Evolutionary conservation across 345 rosid genomes (phyloP), one percentile per base, ranked within the genome.

Genomic region (Eucalyptus coolabah): DNA sequence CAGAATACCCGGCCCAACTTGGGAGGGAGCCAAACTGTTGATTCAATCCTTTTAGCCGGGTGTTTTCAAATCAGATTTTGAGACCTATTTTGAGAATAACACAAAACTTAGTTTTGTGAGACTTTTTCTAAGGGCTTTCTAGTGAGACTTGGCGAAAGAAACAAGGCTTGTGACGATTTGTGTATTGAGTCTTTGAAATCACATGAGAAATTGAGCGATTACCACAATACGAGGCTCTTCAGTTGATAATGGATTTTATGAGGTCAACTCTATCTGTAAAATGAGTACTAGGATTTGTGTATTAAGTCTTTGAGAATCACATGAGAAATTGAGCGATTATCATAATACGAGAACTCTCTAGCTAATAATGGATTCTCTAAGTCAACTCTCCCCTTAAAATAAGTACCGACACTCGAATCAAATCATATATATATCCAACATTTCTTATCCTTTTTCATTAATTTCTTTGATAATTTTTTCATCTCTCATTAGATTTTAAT

Each of bases 381-480:
- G 67, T 30, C 15, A 2, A 60, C 67, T 60, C n/a, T 60, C 30
- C 7, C 67, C 16, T 5, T 28, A 30, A 13, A 26, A 12, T 26
- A 60, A 26, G 2, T 60, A 60, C 15, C 1, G 8, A 60, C 0
- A 0, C 32, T 50, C 1, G 6, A 50, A 50, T 60, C 4, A 2
- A 60, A 60, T n/a, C 32, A 60, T 14, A 1, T 60, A 26, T 26
- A 60, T 60, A 13, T 28, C 69, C 7, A 28, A 63, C 7, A 2
- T 30, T 63, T 13, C 13, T 63, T 63, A 28, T 63, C 54, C 8
- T 51, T 51, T 1, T 51, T 17, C 13, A 28, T 1, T 63, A 3
- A 11, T 63, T 63, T 63, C 34, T 28, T 6, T 13, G 15, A 13
- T 63, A 28, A 63, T 63, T 28, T 63, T 3, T 63, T 30, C 69